These are phyloP conservation scores for Linum tenue DNA, from an alignment of 345 rosid genomes.

Conservation along the genomic window DNA sequence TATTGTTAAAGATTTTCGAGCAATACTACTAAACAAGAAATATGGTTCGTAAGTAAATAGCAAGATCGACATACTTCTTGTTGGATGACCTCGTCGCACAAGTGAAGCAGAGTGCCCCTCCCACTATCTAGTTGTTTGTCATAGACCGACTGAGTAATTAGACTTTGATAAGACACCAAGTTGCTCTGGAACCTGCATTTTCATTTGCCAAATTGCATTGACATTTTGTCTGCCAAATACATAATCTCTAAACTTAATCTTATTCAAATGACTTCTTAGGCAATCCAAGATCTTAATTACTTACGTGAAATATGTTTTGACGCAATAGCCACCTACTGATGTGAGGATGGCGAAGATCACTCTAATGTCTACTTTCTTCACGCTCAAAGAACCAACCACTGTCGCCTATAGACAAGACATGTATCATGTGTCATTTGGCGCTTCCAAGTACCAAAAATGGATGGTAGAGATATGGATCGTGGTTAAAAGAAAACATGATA, in stretches of 20 bases:
- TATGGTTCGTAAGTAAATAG: background rate
- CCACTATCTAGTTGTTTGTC: conserved; percentile 98
- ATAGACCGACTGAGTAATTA: conserved; percentile 91
- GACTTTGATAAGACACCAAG: conserved; percentile 74
- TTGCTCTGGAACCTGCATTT: conserved; percentile 69
- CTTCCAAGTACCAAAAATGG: background rate
- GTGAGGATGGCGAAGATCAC: conserved; percentile 16
- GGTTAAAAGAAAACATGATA: background rate
- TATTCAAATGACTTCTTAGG: background rate
- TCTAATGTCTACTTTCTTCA: conserved; percentile 13
- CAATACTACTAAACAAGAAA: background rate
- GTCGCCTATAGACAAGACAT: conserved; percentile 8
- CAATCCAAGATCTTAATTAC: background rate
- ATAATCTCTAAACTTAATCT: background rate
- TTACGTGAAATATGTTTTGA: conserved; percentile 25
- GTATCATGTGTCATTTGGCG: background rate
- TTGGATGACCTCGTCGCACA: conserved; percentile 95
- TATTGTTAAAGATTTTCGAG: background rate
- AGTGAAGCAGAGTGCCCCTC: conserved; percentile 85
- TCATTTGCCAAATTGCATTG: background rate
- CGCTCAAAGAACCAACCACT: conserved; percentile 12
- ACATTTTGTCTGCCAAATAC: background rate
- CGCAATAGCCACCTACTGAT: conserved; percentile 15
- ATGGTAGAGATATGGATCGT: background rate
- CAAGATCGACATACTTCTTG: conserved; percentile 66